phyloP scores from a whole-genome alignment of 2,329 filamentous ascomycete genomes.

The Rutstroemia sp. region DNA sequence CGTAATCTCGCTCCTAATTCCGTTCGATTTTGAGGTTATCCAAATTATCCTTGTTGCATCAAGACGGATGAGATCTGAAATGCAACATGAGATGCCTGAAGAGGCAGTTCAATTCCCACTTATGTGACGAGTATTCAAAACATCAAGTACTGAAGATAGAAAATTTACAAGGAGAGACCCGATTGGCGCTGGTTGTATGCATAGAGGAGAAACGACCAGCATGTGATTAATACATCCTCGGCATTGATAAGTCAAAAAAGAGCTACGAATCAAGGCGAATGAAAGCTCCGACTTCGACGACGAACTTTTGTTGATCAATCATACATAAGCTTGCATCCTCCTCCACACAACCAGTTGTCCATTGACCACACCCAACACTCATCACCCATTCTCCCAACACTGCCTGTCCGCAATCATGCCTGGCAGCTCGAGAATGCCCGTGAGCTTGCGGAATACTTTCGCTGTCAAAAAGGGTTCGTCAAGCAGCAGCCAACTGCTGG shows the following conservation, averaged over 20 bases:
- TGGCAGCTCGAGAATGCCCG: conserved; percentile 62
- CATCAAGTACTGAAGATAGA: not conserved
- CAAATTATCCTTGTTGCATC: not conserved
- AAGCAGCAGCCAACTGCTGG: conserved; percentile 43
- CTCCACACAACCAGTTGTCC: too few species aligned
- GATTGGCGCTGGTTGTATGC: not conserved
- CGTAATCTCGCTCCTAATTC: not conserved
- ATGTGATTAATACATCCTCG: conserved; percentile 9
- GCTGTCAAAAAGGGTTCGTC: conserved; percentile 51
- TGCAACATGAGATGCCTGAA: not conserved
- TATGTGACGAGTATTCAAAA: not conserved
- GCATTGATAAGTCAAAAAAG: not conserved
- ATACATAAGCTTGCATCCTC: not conserved
- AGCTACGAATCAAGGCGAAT: conserved; percentile 4
- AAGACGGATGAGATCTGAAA: not conserved
- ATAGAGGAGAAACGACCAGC: conserved; percentile 2
- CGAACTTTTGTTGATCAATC: not conserved
- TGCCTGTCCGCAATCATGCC: conserved; percentile 38
- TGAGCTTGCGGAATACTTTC: conserved; percentile 63
- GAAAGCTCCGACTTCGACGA: conserved; percentile 1
- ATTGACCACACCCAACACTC: not conserved
- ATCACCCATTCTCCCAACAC: conserved; percentile 1
- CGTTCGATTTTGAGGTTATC: not conserved
- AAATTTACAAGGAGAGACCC: conserved; percentile 1
- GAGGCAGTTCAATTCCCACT: not conserved